Percentiles rank a stretch among this genome's conserved stretches.
Conservation (phyloP, 2,329 filamentous ascomycete genomes). For the Rhinocladiella mackenziei region DNA sequence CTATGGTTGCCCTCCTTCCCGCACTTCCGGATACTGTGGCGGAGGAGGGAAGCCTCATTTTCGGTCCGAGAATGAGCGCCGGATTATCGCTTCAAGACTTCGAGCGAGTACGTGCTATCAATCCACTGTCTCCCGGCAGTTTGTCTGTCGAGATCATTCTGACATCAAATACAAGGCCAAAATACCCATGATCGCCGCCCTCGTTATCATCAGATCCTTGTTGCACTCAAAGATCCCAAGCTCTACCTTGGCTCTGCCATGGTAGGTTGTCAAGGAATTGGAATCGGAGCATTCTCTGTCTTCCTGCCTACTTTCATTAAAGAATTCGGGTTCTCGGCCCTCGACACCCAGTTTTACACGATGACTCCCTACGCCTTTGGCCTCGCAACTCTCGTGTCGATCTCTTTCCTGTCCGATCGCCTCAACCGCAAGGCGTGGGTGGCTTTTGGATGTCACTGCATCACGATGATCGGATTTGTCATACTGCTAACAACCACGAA, state of each 20-base stretch:
- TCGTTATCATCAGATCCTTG: slow-evolving; percentile 1
- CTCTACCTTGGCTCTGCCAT: slow-evolving; percentile 8
- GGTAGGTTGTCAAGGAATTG: slow-evolving; percentile 1
- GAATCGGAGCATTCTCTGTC: slow-evolving; percentile 3
- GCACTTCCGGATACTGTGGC: slow-evolving; percentile 4
- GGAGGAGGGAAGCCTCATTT: slow-evolving; percentile 6
- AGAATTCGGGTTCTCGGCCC: slow-evolving; percentile 5
- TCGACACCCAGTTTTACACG: slow-evolving; percentile 10
- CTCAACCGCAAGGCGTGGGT: not conserved
- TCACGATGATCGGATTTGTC: slow-evolving; percentile 5
- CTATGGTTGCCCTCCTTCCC: slow-evolving; percentile 64
- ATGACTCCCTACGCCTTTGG: slow-evolving; percentile 15
- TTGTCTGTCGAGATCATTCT: too few species aligned
- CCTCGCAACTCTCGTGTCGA: not conserved
- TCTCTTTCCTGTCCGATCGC: slow-evolving; percentile 4
- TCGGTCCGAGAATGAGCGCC: not conserved
- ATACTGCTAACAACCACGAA: slow-evolving; percentile 7
- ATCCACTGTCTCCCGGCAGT: too few species aligned
- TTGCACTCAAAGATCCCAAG: slow-evolving; percentile 14
- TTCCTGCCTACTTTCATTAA: slow-evolving; percentile 16
- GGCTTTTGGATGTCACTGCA: not conserved
- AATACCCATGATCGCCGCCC: slow-evolving; percentile 1
- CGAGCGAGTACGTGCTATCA: not conserved
- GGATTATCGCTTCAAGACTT: slow-evolving; percentile 1
- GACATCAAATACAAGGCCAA: not conserved